Percentiles rank a stretch among this genome's conserved stretches.
Evolutionary conservation across 306 rosid species (phyloP).

Genomic region (Abrus pulchellus): DNA sequence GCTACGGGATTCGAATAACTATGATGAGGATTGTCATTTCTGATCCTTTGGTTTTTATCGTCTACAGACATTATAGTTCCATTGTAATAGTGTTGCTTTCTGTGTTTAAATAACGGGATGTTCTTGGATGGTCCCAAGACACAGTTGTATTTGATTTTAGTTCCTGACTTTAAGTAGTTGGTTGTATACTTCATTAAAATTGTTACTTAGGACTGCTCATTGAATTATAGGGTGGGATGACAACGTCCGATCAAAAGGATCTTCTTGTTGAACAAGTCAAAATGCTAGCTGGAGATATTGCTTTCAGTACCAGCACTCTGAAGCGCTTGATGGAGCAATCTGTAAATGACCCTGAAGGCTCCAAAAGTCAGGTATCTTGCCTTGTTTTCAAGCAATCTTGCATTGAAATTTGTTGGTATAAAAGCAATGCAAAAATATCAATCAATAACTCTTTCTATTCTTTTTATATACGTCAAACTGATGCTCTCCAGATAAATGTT

Average conservation of each 20-base stretch:
- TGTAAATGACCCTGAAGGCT: conserved; percentile 79
- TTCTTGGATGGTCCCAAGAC: conserved; percentile 31
- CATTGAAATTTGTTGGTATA: conserved; percentile 32
- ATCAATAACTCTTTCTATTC: neutral
- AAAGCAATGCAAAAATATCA: neutral
- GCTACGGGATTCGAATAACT: neutral
- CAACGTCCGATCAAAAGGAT: conserved; percentile 94
- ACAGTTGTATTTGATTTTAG: conserved; percentile 28
- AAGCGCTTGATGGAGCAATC: conserved; percentile 96
- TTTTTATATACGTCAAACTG: neutral
- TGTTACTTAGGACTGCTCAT: conserved; percentile 34
- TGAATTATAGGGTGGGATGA: conserved; percentile 80
- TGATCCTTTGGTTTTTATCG: conserved; percentile 24
- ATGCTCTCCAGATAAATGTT: neutral
- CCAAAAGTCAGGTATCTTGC: conserved; percentile 75
- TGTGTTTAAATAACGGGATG: neutral
- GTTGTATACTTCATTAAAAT: conserved; percentile 18
- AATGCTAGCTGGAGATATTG: conserved; percentile 99
- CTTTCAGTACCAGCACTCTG: conserved; percentile 95
- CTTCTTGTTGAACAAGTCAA: conserved; percentile 98
- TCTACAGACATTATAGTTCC: conserved; percentile 2
- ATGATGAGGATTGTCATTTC: neutral
- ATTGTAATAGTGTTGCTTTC: conserved; percentile 18
- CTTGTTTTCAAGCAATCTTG: conserved; percentile 1
- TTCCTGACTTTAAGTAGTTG: conserved; percentile 35